A percentile compares a stretch with the other conserved stretches of the same genome.
These are phyloP conservation scores for Suillus alpinus DNA, from an alignment of 768 basidiomycete genomes.

Conservation along the genomic window DNA sequence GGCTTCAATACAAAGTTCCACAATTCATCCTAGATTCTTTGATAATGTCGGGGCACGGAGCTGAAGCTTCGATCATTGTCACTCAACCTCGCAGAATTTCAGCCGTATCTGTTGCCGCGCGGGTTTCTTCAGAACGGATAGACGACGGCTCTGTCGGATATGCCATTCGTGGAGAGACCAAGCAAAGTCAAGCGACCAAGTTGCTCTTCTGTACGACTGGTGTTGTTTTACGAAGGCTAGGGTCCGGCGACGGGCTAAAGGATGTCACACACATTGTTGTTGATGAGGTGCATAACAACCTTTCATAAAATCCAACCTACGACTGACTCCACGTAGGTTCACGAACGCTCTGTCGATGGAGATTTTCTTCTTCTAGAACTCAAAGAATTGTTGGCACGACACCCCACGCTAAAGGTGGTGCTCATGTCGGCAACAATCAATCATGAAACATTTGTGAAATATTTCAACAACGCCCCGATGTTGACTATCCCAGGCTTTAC, in stretches of 20 bases:
- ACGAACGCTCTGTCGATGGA: slow-evolving; percentile 88
- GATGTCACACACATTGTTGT: slow-evolving; percentile 83
- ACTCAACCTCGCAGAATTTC: slow-evolving; percentile 90
- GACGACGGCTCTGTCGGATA: slow-evolving; percentile 84
- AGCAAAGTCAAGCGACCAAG: slow-evolving; percentile 61
- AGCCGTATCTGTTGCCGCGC: slow-evolving; percentile 83
- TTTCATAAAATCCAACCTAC: not conserved
- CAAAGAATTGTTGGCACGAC: slow-evolving; percentile 64
- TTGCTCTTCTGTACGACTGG: slow-evolving; percentile 92
- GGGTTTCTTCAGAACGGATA: slow-evolving; percentile 78
- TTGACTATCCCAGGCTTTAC: slow-evolving; percentile 82
- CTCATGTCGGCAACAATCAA: slow-evolving; percentile 97
- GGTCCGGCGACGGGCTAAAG: slow-evolving; percentile 66
- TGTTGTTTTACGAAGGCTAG: slow-evolving; percentile 78
- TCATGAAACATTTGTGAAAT: slow-evolving; percentile 76
- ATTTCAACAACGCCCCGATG: slow-evolving; percentile 80
- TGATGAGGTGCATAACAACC: slow-evolving; percentile 63
- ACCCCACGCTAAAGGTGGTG: slow-evolving; percentile 70
- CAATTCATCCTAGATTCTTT: slow-evolving; percentile 87
- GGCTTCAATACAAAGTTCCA: slow-evolving; percentile 52
- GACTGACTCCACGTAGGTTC: slow-evolving; percentile 51
- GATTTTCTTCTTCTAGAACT: slow-evolving; percentile 88
- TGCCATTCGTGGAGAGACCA: slow-evolving; percentile 84
- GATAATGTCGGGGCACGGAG: slow-evolving; percentile 59
- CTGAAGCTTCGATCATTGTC: slow-evolving; percentile 70